phyloP scores from a whole-genome alignment of 2,329 filamentous ascomycete genomes.

The Elsinoe arachidis region DNA sequence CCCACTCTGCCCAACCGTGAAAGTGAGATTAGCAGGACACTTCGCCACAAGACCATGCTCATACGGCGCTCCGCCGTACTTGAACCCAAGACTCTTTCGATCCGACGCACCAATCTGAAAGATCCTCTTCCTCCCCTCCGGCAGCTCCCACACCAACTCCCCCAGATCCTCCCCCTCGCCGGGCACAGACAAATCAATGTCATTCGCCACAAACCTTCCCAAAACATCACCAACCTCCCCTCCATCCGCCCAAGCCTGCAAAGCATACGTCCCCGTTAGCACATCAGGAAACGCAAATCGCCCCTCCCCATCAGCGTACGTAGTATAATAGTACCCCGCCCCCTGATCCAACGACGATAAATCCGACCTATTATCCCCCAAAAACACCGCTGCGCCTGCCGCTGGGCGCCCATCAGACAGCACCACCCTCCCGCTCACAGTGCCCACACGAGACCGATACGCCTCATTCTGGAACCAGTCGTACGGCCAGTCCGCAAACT shows the following conservation, averaged over 20 bases:
- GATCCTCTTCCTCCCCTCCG: background rate
- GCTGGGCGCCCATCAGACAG: constrained; percentile 14
- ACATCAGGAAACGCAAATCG: constrained; percentile 11
- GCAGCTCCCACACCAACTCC: background rate
- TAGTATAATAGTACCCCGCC: constrained; percentile 12
- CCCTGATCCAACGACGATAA: constrained; percentile 10
- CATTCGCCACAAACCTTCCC: constrained; percentile 7
- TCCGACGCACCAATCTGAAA: constrained; percentile 15
- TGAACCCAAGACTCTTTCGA: constrained; percentile 9
- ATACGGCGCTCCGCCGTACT: constrained; percentile 7
- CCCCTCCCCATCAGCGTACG: constrained; percentile 12
- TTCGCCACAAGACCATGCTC: constrained; percentile 8
- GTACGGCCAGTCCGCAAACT: constrained; percentile 13
- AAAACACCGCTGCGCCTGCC: constrained; percentile 9
- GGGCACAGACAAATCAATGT: background rate
- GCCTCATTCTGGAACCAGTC: constrained; percentile 8
- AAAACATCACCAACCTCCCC: constrained; percentile 5
- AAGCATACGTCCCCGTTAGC: constrained; percentile 7
- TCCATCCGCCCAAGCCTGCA: constrained; percentile 15
- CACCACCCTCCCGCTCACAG: background rate
- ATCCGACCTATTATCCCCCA: constrained; percentile 10
- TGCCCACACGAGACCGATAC: constrained; percentile 11
- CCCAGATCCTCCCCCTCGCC: background rate
- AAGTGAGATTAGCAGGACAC: constrained; percentile 14
- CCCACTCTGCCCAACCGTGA: constrained; percentile 1